Conservation (phyloP, 2,329 filamentous ascomycete genomes). For the Orbilia javanica region DNA sequence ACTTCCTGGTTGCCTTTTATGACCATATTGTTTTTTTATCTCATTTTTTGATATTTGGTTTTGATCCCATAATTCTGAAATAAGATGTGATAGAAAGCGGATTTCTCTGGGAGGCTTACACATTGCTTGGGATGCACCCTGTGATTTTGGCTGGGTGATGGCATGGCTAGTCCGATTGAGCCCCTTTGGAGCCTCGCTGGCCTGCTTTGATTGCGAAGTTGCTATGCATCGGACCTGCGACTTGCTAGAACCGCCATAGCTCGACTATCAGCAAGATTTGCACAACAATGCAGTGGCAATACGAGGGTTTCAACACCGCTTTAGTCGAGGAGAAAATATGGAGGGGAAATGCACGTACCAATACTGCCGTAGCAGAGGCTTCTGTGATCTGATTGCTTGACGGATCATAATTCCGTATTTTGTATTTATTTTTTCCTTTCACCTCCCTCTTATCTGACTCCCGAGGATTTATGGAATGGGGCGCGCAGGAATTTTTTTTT, state of each 20-base stretch:
- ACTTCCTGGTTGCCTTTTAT: neutral
- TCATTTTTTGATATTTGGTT: neutral
- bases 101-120: constrained; percentile 61
- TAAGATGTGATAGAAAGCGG: neutral
- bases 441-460: neutral
- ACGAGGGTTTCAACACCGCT: neutral
- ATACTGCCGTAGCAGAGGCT: constrained; percentile 48
- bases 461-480: constrained; percentile 48
- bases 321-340: neutral
- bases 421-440: neutral
- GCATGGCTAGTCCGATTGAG: constrained; percentile 85
- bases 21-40: neutral
- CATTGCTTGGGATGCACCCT: constrained; percentile 99
- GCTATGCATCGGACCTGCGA: constrained; percentile 54
- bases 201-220: constrained; percentile 47
- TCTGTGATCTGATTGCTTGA: constrained; percentile 48
- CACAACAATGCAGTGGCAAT: constrained; percentile 19
- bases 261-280: constrained; percentile 25
- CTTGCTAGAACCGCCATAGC: constrained; percentile 30
- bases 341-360: constrained; percentile 14
- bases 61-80: neutral
- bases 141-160: constrained; percentile 97
- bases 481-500: constrained; percentile 23
- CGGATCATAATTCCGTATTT: constrained; percentile 42
- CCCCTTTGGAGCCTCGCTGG: constrained; percentile 48